phyloP scores from a whole-genome alignment of 2,329 filamentous ascomycete genomes.

The Aureobasidium leucospermi region DNA sequence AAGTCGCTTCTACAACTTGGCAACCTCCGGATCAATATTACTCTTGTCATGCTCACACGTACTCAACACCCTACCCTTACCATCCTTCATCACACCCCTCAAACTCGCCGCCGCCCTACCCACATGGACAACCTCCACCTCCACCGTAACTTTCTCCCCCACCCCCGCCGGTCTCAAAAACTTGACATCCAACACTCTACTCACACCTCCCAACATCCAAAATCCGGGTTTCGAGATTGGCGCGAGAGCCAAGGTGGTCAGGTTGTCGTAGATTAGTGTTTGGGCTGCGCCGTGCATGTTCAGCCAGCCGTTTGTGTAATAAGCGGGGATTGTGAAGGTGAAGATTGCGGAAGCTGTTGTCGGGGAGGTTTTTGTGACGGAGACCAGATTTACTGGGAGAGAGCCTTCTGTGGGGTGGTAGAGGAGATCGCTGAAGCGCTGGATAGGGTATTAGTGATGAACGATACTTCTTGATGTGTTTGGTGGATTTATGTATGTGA shows the following conservation, averaged over 20 bases:
- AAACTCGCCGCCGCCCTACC: constrained; percentile 35
- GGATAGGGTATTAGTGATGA: neutral
- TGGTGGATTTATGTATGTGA: neutral
- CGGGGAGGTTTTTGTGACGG: neutral
- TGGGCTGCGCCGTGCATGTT: constrained; percentile 49
- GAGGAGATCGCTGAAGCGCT: neutral
- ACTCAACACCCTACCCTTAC: constrained; percentile 27
- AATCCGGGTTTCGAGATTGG: constrained; percentile 27
- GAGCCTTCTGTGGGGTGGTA: neutral
- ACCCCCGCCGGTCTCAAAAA: constrained; percentile 37
- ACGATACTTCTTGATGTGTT: neutral
- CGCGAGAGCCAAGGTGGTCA: constrained; percentile 36
- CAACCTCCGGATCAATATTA: constrained; percentile 13
- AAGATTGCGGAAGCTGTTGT: neutral
- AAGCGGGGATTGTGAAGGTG: constrained; percentile 29
- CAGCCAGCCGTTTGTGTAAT: constrained; percentile 40
- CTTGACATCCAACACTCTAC: constrained; percentile 35
- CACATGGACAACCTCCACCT: constrained; percentile 36
- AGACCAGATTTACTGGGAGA: neutral
- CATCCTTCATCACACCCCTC: constrained; percentile 33
- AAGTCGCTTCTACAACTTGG: neutral
- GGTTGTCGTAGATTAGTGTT: constrained; percentile 49
- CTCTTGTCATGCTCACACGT: constrained; percentile 30
- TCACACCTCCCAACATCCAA: constrained; percentile 39
- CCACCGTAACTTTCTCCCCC: constrained; percentile 34